These are phyloP conservation scores for Apiospora pterosperma DNA, from an alignment of 2,329 filamentous ascomycete species.

Conservation along the genomic window DNA sequence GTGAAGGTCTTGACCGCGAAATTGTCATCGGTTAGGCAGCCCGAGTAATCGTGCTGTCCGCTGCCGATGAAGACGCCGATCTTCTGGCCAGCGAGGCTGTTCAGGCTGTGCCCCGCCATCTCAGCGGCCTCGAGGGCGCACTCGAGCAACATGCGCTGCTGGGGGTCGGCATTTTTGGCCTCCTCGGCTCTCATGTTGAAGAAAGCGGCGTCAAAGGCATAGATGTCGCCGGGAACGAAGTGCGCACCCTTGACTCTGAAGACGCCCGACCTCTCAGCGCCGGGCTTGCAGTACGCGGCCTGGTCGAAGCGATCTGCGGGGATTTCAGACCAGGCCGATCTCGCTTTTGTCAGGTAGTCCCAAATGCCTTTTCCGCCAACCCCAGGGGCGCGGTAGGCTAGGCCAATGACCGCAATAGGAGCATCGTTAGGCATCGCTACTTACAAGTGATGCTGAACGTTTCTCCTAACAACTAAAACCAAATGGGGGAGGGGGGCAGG, in stretches of 20 bases:
- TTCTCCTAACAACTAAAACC: neutral
- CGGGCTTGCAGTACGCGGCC: neutral
- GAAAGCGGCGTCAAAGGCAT: constrained; percentile 6
- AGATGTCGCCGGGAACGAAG: constrained; percentile 2
- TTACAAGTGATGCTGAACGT: neutral
- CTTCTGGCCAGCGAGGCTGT: neutral
- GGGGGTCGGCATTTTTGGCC: constrained; percentile 16
- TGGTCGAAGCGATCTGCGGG: constrained; percentile 6
- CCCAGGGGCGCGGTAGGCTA: constrained; percentile 5
- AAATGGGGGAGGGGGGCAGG: neutral
- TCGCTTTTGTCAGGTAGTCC: constrained; percentile 4
- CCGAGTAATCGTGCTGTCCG: constrained; percentile 1
- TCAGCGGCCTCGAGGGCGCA: constrained; percentile 4
- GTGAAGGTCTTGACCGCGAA: neutral
- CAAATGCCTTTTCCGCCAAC: constrained; percentile 4
- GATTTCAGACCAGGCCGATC: constrained; percentile 4
- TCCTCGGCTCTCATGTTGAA: constrained; percentile 7
- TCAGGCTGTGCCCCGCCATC: constrained; percentile 4
- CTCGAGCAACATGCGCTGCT: constrained; percentile 8
- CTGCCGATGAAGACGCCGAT: constrained; percentile 5
- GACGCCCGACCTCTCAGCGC: neutral
- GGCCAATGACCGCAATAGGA: constrained; percentile 3
- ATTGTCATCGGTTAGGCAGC: neutral
- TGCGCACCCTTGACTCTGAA: neutral
- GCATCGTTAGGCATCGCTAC: neutral